phyloP scores from a whole-genome alignment of 176 grass and related monocot genomes.

The Musa schizocarpa region DNA sequence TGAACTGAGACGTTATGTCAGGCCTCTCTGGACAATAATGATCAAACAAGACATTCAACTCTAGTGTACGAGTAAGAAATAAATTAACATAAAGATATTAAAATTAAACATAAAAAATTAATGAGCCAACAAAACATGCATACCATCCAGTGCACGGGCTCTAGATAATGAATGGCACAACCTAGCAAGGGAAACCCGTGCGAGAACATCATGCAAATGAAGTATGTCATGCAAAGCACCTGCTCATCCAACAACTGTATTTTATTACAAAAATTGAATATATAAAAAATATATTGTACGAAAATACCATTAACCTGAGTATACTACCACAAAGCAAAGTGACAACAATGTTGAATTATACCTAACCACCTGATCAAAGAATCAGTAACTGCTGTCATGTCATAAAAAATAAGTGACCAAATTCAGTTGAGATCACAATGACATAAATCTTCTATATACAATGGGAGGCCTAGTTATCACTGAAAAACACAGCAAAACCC shows the following conservation, averaged over 20 bases:
- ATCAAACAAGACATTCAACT: not conserved
- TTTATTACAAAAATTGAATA: constrained; percentile 22
- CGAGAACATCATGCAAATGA: constrained; percentile 98
- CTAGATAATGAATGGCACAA: constrained; percentile 87
- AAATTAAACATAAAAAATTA: constrained; percentile 4
- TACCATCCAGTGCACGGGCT: constrained; percentile 84
- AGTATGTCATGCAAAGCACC: constrained; percentile 96
- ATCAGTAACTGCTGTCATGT: too few species aligned
- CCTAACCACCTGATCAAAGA: too few species aligned
- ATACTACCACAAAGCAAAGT: too few species aligned
- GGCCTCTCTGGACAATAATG: constrained; percentile 76
- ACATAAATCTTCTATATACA: too few species aligned
- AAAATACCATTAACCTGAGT: too few species aligned
- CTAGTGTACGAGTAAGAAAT: not conserved
- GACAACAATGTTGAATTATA: too few species aligned
- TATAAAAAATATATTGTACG: too few species aligned
- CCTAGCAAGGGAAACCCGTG: constrained; percentile 92
- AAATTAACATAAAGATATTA: not conserved
- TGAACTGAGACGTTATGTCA: constrained; percentile 85
- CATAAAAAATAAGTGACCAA: too few species aligned
- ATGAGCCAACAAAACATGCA: constrained; percentile 24
- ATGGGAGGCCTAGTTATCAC: too few species aligned
- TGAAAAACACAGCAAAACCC: too few species aligned
- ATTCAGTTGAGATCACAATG: too few species aligned
- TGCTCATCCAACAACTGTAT: constrained; percentile 45